phyloP scores from a whole-genome alignment of 371 early-diverging fungal species.

The Amoeboaphelidium occidentale region DNA sequence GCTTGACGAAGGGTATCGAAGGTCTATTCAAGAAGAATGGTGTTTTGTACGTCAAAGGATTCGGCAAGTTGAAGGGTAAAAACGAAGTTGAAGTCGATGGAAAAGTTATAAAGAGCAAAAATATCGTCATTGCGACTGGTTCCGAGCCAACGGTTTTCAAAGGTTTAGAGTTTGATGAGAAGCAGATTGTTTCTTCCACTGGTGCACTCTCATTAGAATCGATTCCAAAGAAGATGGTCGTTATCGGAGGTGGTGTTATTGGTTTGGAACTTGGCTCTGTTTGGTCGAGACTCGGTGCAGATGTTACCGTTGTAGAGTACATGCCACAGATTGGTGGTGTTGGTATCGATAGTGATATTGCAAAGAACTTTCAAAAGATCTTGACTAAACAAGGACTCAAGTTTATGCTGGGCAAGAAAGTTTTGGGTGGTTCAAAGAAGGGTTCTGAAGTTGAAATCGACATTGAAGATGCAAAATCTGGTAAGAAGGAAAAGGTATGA shows the following conservation, averaged over 20 bases:
- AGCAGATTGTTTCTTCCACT: constrained; percentile 84
- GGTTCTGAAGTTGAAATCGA: constrained; percentile 51
- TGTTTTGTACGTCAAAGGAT: constrained; percentile 75
- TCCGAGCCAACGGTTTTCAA: constrained; percentile 83
- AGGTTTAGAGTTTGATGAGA: constrained; percentile 61
- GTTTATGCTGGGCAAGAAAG: constrained; percentile 93
- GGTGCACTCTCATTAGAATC: constrained; percentile 78
- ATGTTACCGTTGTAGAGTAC: constrained; percentile 91
- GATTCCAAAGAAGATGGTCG: constrained; percentile 90
- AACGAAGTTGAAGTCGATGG: constrained; percentile 57
- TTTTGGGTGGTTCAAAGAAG: constrained; percentile 50
- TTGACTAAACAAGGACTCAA: constrained; percentile 87
- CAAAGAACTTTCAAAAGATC: constrained; percentile 70
- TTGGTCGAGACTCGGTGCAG: constrained; percentile 81
- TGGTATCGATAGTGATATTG: constrained; percentile 86
- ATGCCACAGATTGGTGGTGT: constrained; percentile 65
- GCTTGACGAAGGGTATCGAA: constrained; percentile 80
- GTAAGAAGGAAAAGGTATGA: constrained; percentile 38
- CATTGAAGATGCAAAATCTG: constrained; percentile 55
- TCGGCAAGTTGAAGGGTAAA: constrained; percentile 49
- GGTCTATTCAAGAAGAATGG: constrained; percentile 90
- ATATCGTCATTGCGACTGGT: constrained; percentile 90
- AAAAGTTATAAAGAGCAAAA: constrained; percentile 55
- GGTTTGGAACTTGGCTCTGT: constrained; percentile 95
- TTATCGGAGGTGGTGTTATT: constrained; percentile 96